Percentiles rank a stretch among this genome's conserved stretches.
phyloP scores from a whole-genome alignment of 371 early-diverging fungal species.

The Circinella umbellata region DNA sequence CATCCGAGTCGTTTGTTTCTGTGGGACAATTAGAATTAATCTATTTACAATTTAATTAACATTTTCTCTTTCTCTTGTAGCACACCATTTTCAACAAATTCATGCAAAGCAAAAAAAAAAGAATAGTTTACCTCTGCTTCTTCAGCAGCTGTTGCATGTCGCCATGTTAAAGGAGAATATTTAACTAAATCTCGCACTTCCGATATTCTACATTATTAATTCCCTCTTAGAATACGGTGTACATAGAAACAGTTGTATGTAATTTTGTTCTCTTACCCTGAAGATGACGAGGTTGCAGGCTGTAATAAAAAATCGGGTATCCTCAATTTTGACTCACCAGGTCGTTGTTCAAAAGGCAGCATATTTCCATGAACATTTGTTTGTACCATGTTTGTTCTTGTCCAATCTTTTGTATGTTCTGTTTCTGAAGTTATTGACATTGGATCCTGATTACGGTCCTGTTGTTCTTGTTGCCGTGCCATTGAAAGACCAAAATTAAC shows the following conservation, averaged over 20 bases:
- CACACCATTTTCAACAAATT: neutral
- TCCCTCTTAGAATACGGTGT: neutral
- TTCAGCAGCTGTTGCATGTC: constrained; percentile 15
- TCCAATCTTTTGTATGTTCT: constrained; percentile 7
- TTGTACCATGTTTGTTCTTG: constrained; percentile 19
- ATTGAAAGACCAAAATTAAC: neutral
- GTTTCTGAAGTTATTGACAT: neutral
- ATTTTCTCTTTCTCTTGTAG: no score
- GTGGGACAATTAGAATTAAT: no score
- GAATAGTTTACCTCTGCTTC: constrained; percentile 11
- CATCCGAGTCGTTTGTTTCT: neutral
- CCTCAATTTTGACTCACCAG: constrained; percentile 31
- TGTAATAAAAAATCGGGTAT: constrained; percentile 44
- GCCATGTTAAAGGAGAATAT: constrained; percentile 14
- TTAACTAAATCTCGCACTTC: neutral
- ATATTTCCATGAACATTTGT: constrained; percentile 29
- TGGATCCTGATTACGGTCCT: neutral
- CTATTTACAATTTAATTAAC: no score
- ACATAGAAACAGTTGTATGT: no score
- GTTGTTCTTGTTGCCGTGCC: constrained; percentile 9
- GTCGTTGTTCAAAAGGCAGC: constrained; percentile 36
- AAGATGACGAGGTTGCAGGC: neutral
- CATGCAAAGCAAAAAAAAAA: neutral
- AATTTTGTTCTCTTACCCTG: neutral
- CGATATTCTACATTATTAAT: neutral